Base-by-base conservation (phyloP, 1,284 basidiomycete genomes). In the Leccinum pachyderme region DNA sequence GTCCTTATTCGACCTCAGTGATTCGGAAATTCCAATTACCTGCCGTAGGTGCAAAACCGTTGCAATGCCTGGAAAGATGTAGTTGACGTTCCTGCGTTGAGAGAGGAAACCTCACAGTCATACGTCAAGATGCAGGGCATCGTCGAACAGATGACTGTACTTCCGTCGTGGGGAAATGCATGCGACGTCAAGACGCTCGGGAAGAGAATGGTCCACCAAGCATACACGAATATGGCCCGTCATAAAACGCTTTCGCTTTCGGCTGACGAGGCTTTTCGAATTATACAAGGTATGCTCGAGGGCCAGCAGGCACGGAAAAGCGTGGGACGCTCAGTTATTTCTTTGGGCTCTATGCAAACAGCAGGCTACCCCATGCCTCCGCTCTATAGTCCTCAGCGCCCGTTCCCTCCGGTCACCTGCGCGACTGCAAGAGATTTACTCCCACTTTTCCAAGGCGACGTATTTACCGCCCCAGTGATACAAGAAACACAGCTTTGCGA, bases 131-230 rank as follows among this genome's bases (percentile, higher is more conserved):
- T 83, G 72, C 64, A 65, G 27, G 54, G 57, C 2, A 31, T 77
- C 11, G 58, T 86, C 39, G 55, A 64, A 7, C 49, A 74, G n/a
- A 69, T 87, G 55, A 71, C 77, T 2, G 49, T 58, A 2, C 69
- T 84, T 1, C 70, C 75, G 12, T 32, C 31, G 31, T 32, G 31
- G 31, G 31, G 31, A 44, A 87, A 87, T 54, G 84, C 81, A 0
- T 76, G 86, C 8, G 82, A 86, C 55, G 74, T 86, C 57, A 72
- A 79, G 53, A 81, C 79, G 0, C 68, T 86, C 3, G 70, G 80
- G 4, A 80, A 78, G 60, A 63, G 73, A 43, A 46, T 46, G 45
- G 45, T 46, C n/a, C 28, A 28, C n/a, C 45, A 46, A 18, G 45
- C 28, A 29, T 46, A 28, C 28, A 31, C 27, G 9, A 46, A 46